Percentiles rank a stretch among this genome's conserved stretches.
phyloP scores from a whole-genome alignment of 306 rosid genomes.

The Trifolium subterraneum region DNA sequence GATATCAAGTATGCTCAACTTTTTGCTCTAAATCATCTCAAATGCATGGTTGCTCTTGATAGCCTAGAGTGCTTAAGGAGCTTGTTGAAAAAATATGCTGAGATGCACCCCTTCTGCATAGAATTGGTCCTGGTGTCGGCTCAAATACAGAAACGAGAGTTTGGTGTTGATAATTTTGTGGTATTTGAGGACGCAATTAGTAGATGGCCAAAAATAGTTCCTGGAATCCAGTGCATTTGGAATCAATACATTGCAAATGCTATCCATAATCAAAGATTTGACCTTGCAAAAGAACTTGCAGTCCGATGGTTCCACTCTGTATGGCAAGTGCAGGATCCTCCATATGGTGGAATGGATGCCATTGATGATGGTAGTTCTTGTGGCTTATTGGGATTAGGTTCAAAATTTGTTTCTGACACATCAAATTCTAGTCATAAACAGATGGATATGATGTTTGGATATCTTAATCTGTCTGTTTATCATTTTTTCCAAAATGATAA shows the following conservation, averaged over 20 bases:
- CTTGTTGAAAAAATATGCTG: conserved; percentile 71
- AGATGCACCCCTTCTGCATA: conserved; percentile 72
- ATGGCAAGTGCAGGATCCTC: conserved; percentile 52
- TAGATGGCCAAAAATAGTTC: conserved; percentile 79
- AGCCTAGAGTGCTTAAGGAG: conserved; percentile 54
- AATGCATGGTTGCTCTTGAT: conserved; percentile 76
- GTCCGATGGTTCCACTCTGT: conserved; percentile 71
- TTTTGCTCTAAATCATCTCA: conserved; percentile 81
- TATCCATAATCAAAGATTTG: conserved; percentile 55
- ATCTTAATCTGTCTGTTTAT: conserved; percentile 76
- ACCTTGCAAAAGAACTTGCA: conserved; percentile 69
- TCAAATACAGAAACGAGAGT: conserved; percentile 52
- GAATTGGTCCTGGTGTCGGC: conserved; percentile 70
- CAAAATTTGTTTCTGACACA: conserved; percentile 48
- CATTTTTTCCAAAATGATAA: conserved; percentile 59
- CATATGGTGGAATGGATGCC: conserved; percentile 39
- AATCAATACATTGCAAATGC: conserved; percentile 79
- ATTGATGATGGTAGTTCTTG: conserved; percentile 40
- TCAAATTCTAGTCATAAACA: conserved; percentile 42
- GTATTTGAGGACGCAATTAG: conserved; percentile 78
- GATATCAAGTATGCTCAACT: conserved; percentile 62
- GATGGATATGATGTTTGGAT: conserved; percentile 76
- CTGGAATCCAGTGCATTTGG: conserved; percentile 92
- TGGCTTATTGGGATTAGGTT: conserved; percentile 50
- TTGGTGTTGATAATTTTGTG: conserved; percentile 44